Percentiles rank a stretch among this genome's conserved stretches.
These are phyloP conservation scores for Dactylellina cionopaga DNA, from an alignment of 2,329 filamentous ascomycete genomes.

Conservation along the genomic window DNA sequence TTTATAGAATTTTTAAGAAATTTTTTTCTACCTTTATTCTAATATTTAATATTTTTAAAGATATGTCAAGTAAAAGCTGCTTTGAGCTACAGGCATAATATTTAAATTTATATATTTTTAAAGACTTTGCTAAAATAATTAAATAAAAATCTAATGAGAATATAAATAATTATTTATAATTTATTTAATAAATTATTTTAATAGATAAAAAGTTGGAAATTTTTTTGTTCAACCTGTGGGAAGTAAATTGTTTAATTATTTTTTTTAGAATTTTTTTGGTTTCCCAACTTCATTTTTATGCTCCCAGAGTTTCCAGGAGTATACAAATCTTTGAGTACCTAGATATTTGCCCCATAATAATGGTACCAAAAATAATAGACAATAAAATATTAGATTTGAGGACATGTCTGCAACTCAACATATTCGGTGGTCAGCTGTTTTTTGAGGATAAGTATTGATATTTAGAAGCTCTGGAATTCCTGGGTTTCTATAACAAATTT, in stretches of 20 bases:
- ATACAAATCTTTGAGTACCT: conserved; percentile 50
- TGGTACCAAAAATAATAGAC: not conserved
- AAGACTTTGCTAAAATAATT: conserved; percentile 66
- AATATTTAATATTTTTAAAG: conserved; percentile 18
- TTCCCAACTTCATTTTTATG: conserved; percentile 66
- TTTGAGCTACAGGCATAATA: conserved; percentile 59
- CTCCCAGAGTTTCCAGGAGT: conserved; percentile 62
- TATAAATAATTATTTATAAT: conserved; percentile 65
- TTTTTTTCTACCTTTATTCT: conserved; percentile 46
- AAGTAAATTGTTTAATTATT: conserved; percentile 67
- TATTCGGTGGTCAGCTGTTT: conserved; percentile 76
- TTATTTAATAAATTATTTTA: conserved; percentile 58
- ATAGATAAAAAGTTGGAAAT: not conserved
- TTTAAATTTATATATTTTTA: conserved; percentile 63
- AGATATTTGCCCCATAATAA: conserved; percentile 62
- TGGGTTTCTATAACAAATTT: conserved; percentile 64
- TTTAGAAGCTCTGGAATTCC: conserved; percentile 65
- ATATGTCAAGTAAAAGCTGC: conserved; percentile 7
- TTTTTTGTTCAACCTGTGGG: conserved; percentile 69
- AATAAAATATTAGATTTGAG: not conserved
- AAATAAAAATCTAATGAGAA: conserved; percentile 9
- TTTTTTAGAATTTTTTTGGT: conserved; percentile 59
- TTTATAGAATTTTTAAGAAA: conserved; percentile 21
- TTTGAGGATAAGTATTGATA: conserved; percentile 67
- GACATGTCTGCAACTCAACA: conserved; percentile 63